A percentile compares a stretch with the other conserved stretches of the same genome.
phyloP scores from a whole-genome alignment of 805 yeast species.

The Saturnispora serradocipensis region DNA sequence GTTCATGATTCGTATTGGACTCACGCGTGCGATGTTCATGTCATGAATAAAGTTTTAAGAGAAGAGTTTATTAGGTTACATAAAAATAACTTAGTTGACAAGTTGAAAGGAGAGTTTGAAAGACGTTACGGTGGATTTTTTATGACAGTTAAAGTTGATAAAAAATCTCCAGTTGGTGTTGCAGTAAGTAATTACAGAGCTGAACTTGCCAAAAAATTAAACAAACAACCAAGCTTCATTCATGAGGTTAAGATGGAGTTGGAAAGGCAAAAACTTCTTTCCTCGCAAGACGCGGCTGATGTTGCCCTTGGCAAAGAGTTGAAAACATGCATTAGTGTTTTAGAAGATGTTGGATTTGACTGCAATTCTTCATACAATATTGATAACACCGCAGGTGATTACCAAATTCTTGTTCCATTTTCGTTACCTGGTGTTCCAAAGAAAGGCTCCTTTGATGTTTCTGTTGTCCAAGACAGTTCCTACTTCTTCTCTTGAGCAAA shows the following conservation, averaged over 20 bases:
- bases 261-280: slow-evolving; percentile 46
- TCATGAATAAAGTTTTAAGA: slow-evolving; percentile 62
- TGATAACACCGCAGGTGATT: slow-evolving; percentile 15
- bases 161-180: slow-evolving; percentile 40
- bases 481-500: slow-evolving; percentile 55
- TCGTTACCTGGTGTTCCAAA: slow-evolving; percentile 63
- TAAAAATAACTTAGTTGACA: slow-evolving; percentile 58
- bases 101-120: slow-evolving; percentile 70
- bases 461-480: slow-evolving; percentile 56
- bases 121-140: slow-evolving; percentile 67
- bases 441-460: slow-evolving; percentile 79
- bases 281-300: slow-evolving; percentile 41
- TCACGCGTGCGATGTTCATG: slow-evolving; percentile 75
- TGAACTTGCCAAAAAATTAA: slow-evolving; percentile 38
- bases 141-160: slow-evolving; percentile 48
- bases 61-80: slow-evolving; percentile 75
- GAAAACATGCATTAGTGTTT: slow-evolving; percentile 63
- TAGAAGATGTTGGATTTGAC: slow-evolving; percentile 24
- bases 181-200: slow-evolving; percentile 42
- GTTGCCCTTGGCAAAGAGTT: slow-evolving; percentile 42
- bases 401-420: slow-evolving; percentile 56
- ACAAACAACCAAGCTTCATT: slow-evolving; percentile 48
- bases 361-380: slow-evolving; percentile 11
- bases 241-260: slow-evolving; percentile 72
- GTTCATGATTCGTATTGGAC: slow-evolving; percentile 99